Base-by-base conservation (phyloP, 2,329 filamentous ascomycete genomes). In the Neophaeococcomyces aloes region DNA sequence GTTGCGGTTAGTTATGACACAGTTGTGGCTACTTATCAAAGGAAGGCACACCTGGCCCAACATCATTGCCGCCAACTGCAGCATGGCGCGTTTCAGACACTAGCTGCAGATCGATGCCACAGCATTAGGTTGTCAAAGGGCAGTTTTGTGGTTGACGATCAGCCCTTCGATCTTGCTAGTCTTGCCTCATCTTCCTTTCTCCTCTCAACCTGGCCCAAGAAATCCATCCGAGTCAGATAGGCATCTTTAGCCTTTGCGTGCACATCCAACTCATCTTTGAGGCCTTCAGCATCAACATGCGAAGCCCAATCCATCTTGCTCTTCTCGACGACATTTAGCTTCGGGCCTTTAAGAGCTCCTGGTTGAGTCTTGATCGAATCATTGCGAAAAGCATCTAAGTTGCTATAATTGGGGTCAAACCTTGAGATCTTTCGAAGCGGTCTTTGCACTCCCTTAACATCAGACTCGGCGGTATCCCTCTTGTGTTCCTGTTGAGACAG, bases 291-390 rank as follows among this genome's bases (percentile, higher is more conserved):
- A 55, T 79, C 74, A 31, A 81, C 77, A 54, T 78, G 79, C 8
- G 71, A 69, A 15, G 74, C 76, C 78, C 78, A 81, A 53, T 81
- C 78, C 54, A 80, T 63, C 42, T 76, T 70, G 23, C 74, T 78
- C 60, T 81, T 81, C 60, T 79, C 76, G 38, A 81, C 75, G 0
- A 77, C 79, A 51, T 78, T 81, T 62, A 81, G 71, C 55, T 79
- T 80, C 46, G 74, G 71, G 54, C 72, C 63, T 61, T 70, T 53
- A 56, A 65, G 48, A 29, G 54, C 53, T 6, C 53, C 53, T 5
- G 47, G 43, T 19, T 44, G 44, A 0, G 55, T 43, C 17, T 51
- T 42, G 49, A 53, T 56, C n/a, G 42, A 42, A 50, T 62, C 47
- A 46, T 53, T 51, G 58, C 60, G 52, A 46, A 63, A 50, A 48